phyloP scores from a whole-genome alignment of 1,284 basidiomycete species.

The Ceratobasidium sp. region DNA sequence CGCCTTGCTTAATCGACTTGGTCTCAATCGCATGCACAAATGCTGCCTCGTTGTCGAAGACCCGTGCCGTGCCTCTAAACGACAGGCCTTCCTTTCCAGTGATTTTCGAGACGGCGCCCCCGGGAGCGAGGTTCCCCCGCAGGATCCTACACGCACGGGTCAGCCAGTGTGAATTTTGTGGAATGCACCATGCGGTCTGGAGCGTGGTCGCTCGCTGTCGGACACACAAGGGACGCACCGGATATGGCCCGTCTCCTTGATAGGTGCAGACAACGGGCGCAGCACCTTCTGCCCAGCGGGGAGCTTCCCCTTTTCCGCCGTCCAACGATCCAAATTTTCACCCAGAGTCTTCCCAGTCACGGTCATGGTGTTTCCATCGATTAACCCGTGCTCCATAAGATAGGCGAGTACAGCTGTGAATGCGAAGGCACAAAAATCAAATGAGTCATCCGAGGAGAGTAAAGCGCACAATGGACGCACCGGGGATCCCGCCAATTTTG shows the following conservation, averaged over 20 bases:
- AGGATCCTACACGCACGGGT: constrained; percentile 62
- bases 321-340: constrained; percentile 88
- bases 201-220: constrained; percentile 7
- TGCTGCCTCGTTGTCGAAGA: constrained; percentile 83
- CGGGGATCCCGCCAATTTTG: constrained; percentile 87
- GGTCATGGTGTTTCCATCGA: constrained; percentile 85
- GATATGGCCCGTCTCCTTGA: constrained; percentile 87
- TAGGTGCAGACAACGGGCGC: constrained; percentile 81
- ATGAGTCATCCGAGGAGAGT: constrained; percentile 37
- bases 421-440: constrained; percentile 28
- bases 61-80: constrained; percentile 83
- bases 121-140: constrained; percentile 88
- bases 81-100: constrained; percentile 90
- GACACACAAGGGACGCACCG: constrained; percentile 59
- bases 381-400: constrained; percentile 78
- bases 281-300: constrained; percentile 78
- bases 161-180: constrained; percentile 23
- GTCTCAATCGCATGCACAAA: constrained; percentile 81
- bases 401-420: constrained; percentile 77
- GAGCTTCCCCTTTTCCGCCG: constrained; percentile 76
- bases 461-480: constrained; percentile 56
- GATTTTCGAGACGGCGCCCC: constrained; percentile 92
- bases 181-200: constrained; percentile 29
- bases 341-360: constrained; percentile 86
- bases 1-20: constrained; percentile 80